Conservation (phyloP, 768 basidiomycete species). For the Crassisporium funariophilum region DNA sequence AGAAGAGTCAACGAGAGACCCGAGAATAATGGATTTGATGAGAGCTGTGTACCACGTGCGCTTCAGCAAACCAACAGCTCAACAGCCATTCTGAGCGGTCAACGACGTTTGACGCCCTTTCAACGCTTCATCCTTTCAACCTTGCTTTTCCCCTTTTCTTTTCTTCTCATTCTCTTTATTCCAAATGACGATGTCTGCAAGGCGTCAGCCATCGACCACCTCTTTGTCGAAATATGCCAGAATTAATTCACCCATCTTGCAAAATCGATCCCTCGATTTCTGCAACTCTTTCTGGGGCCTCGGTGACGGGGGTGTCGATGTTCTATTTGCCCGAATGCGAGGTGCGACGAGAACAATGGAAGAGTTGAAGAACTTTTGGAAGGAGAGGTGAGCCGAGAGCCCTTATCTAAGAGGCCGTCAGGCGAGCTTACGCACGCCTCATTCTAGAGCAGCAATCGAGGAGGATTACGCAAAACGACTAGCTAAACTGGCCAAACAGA, state of each 20-base stretch:
- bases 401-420: not conserved
- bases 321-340: constrained; percentile 86
- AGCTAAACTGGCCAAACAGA: constrained; percentile 71
- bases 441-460: constrained; percentile 78
- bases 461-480: constrained; percentile 94
- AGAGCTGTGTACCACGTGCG: too few species aligned
- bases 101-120: too few species aligned
- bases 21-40: too few species aligned
- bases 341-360: constrained; percentile 86
- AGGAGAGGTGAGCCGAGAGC: constrained; percentile 72
- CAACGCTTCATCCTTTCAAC: constrained; percentile 5
- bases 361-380: constrained; percentile 87
- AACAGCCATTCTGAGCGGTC: too few species aligned
- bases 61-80: too few species aligned
- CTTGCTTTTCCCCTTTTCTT: constrained; percentile 7
- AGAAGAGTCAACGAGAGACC: too few species aligned
- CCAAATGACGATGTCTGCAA: constrained; percentile 63
- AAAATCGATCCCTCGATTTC: constrained; percentile 73
- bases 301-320: constrained; percentile 86
- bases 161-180: not conserved
- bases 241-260: constrained; percentile 48
- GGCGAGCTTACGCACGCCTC: constrained; percentile 11
- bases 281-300: constrained; percentile 97
- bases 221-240: constrained; percentile 75
- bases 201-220: constrained; percentile 81